These are phyloP conservation scores for Podila epicladia DNA, from an alignment of 192 early-diverging fungal species.

Conservation along the genomic window DNA sequence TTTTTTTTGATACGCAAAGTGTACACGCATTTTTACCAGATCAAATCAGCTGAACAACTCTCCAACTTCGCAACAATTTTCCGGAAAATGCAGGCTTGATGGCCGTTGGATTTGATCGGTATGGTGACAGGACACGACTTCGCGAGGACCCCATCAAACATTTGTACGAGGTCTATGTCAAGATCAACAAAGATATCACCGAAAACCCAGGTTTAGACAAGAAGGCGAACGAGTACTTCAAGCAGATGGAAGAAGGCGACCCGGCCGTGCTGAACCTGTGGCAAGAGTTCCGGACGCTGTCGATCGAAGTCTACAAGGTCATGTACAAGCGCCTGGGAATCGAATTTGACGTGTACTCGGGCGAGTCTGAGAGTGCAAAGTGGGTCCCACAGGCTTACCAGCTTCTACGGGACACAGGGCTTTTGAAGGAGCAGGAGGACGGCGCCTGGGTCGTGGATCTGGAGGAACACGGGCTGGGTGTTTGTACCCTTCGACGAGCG, in stretches of 20 bases:
- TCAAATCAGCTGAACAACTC: no score
- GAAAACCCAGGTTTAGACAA: slow-evolving; percentile 72
- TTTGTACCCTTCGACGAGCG: slow-evolving; percentile 74
- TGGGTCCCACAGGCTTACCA: slow-evolving; percentile 72
- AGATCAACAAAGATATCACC: slow-evolving; percentile 77
- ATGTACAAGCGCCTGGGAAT: slow-evolving; percentile 87
- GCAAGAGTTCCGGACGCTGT: slow-evolving; percentile 86
- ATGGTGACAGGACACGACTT: slow-evolving; percentile 76
- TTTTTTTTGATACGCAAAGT: no score
- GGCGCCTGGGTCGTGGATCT: slow-evolving; percentile 87
- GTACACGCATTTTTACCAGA: no score
- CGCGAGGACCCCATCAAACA: slow-evolving; percentile 85
- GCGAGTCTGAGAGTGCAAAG: slow-evolving; percentile 85
- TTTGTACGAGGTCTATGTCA: slow-evolving; percentile 90
- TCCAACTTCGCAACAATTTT: neutral
- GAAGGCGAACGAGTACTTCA: slow-evolving; percentile 86
- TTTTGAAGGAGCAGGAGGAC: slow-evolving; percentile 70
- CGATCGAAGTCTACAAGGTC: slow-evolving; percentile 82
- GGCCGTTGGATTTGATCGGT: slow-evolving; percentile 86
- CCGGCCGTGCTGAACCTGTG: slow-evolving; percentile 74
- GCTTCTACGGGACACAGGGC: slow-evolving; percentile 67
- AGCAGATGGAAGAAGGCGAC: slow-evolving; percentile 89
- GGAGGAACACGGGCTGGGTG: slow-evolving; percentile 75
- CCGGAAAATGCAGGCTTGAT: slow-evolving; percentile 68
- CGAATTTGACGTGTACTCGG: slow-evolving; percentile 88